Conservation (phyloP, 2,329 filamentous ascomycete species). For the Cladosporium halotolerans region DNA sequence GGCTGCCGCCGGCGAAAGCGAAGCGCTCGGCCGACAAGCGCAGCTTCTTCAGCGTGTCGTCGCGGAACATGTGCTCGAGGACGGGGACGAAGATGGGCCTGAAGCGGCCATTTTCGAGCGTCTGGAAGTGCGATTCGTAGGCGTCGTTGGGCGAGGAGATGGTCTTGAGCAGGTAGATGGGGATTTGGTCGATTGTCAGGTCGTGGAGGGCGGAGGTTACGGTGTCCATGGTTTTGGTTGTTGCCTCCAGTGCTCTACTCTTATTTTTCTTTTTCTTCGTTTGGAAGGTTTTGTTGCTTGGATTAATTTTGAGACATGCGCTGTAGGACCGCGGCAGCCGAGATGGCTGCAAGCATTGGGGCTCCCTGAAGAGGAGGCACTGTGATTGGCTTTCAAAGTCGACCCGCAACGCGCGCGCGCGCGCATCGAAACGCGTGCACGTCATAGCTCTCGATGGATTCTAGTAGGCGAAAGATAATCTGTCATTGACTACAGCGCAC, state of each 20-base stretch:
- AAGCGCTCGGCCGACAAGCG: slow-evolving; percentile 44
- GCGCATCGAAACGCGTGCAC: too few relatives aligned
- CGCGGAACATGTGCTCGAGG: slow-evolving; percentile 62
- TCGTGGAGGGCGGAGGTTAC: slow-evolving; percentile 19
- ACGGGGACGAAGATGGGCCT: slow-evolving; percentile 69
- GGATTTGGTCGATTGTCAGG: slow-evolving; percentile 32
- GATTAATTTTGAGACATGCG: too few relatives aligned
- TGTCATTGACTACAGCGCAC: not conserved
- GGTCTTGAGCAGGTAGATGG: slow-evolving; percentile 71
- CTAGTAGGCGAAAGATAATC: not conserved
- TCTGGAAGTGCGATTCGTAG: slow-evolving; percentile 63
- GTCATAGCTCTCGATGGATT: not conserved
- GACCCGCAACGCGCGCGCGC: too few relatives aligned
- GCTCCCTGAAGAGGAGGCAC: too few relatives aligned
- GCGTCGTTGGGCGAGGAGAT: slow-evolving; percentile 64
- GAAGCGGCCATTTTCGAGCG: slow-evolving; percentile 44
- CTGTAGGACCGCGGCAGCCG: too few relatives aligned
- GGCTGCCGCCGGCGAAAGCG: slow-evolving; percentile 31
- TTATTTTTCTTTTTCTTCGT: not conserved
- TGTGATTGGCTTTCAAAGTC: too few relatives aligned
- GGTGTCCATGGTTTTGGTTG: slow-evolving; percentile 19
- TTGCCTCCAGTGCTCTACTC: too few relatives aligned
- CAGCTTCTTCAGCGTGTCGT: slow-evolving; percentile 52
- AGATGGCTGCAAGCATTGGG: too few relatives aligned
- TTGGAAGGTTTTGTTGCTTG: too few relatives aligned